Evolutionary conservation across 306 rosid genomes (phyloP), one percentile per base, ranked within the genome.

Genomic region (Sicyos edulis): DNA sequence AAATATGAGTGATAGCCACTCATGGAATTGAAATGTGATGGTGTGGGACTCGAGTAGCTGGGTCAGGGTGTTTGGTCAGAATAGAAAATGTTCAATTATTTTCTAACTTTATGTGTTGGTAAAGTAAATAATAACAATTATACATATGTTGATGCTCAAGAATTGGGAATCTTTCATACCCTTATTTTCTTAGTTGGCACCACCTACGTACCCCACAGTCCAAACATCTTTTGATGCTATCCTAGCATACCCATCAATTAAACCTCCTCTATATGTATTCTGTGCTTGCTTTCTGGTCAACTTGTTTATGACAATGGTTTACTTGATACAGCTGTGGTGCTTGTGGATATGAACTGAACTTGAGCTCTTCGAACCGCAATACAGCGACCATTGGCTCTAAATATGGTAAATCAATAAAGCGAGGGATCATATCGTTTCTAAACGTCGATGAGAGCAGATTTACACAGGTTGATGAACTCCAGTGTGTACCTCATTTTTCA

Each of bases 271-370:
- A 34, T 61, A 17, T 57, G 19, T 45, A 54, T 56, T 57, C 57
- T 5, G 21, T 57, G 20, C 7, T 57, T 71, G 51, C 56, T 72
- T 73, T 58, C 44, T 51, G 32, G 74, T 52, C 42, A 71, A 71
- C 32, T 71, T 53, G 62, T 26, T 22, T 15, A 10, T 71, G 11
- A 29, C n/a, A 2, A 29, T 65, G 51, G 10, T 57, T 54, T 76
- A 52, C 45, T 75, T 74, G 21, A 49, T 85, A 73, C 92, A 92
- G 98, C 71, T 92, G 98, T 75, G 98, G 98, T 4, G 56, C 74
- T 20, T 93, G 98, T 73, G 96, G 96, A 4, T 93, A 90, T 58
- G 97, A 85, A 64, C 86, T 93, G 16, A 90, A 93, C 78, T 86
- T 93, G 60, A 84, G 88, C 34, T 93, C 98, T 45, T 79, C 85